phyloP scores from a whole-genome alignment of 2,329 filamentous ascomycete species.

The Colletotrichum coccodes region DNA sequence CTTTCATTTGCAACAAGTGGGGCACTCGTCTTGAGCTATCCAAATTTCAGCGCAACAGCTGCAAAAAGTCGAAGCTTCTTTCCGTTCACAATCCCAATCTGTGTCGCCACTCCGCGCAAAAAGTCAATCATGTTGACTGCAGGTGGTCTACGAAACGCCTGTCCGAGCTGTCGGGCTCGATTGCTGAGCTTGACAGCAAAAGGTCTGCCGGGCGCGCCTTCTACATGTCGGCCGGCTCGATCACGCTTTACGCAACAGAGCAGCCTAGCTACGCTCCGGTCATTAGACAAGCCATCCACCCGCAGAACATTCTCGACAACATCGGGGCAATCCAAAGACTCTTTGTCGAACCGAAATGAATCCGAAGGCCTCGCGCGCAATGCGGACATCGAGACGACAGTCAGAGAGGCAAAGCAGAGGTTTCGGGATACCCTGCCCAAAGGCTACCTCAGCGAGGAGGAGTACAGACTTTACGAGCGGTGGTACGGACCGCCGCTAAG shows the following conservation, averaged over 20 bases:
- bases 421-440: conserved; percentile 83
- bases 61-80: neutral
- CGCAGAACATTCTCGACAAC: conserved; percentile 18
- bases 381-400: conserved; percentile 67
- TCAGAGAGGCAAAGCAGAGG: conserved; percentile 76
- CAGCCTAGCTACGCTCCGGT: neutral
- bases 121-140: conserved; percentile 26
- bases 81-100: neutral
- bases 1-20: conserved; percentile 24
- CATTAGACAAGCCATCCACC: conserved; percentile 1
- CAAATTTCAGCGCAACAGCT: conserved; percentile 27
- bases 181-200: conserved; percentile 1
- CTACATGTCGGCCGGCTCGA: neutral
- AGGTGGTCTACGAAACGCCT: conserved; percentile 27
- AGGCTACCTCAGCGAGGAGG: conserved; percentile 74
- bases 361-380: conserved; percentile 31
- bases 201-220: neutral
- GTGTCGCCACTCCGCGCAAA: neutral
- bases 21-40: neutral
- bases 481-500: conserved; percentile 82
- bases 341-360: conserved; percentile 19
- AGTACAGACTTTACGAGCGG: conserved; percentile 80
- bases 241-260: conserved; percentile 7
- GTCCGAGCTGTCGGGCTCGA: conserved; percentile 28
- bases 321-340: neutral